phyloP scores from a whole-genome alignment of 2,329 filamentous ascomycete species.

The Fusarium fracticaudum region DNA sequence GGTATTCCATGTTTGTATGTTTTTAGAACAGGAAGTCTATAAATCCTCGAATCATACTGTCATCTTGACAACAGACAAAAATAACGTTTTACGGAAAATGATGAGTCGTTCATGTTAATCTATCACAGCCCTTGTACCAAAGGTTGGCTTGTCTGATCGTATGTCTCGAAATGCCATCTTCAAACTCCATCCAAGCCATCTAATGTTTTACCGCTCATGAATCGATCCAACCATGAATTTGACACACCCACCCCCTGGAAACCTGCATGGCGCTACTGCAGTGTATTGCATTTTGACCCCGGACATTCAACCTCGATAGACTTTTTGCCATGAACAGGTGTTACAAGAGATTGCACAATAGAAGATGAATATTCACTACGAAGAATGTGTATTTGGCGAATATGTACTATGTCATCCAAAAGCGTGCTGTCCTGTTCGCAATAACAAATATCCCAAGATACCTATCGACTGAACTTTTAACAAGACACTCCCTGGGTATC shows the following conservation, averaged over 20 bases:
- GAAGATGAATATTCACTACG: neutral
- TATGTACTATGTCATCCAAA: neutral
- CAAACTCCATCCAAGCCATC: constrained; percentile 22
- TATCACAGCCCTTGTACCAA: neutral
- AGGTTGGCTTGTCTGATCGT: neutral
- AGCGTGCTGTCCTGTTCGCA: neutral
- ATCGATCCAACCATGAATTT: constrained; percentile 6
- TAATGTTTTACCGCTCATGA: constrained; percentile 21
- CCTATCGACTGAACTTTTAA: neutral
- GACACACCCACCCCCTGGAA: constrained; percentile 32
- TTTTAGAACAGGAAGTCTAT: neutral
- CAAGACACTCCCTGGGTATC: neutral
- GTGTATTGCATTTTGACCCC: constrained; percentile 28
- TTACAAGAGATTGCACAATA: neutral
- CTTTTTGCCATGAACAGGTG: constrained; percentile 8
- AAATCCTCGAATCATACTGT: neutral
- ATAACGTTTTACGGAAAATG: neutral
- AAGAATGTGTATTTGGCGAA: neutral
- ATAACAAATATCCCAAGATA: neutral
- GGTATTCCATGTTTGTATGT: neutral
- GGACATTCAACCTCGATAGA: constrained; percentile 7
- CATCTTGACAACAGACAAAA: neutral
- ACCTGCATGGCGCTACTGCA: constrained; percentile 40
- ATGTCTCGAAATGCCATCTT: constrained; percentile 25
- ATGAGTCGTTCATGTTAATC: neutral